Conservation (phyloP, 177 flowering plant species). For the Tripterygium wilfordii region DNA sequence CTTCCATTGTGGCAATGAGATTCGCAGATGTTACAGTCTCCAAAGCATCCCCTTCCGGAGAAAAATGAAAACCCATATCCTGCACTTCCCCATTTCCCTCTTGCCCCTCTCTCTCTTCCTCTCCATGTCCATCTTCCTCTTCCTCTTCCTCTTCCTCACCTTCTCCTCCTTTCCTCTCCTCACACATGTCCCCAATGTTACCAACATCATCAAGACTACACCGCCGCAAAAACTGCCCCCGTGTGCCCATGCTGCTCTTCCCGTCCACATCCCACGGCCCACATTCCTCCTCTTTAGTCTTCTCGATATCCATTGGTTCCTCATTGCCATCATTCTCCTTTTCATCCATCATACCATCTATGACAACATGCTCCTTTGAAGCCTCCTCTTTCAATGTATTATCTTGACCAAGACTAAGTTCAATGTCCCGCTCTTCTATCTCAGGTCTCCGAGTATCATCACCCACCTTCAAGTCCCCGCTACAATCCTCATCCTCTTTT, state of each 20-base stretch:
- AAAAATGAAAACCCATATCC: slow-evolving; percentile 20
- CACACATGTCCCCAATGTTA: slow-evolving; percentile 17
- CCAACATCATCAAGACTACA: slow-evolving; percentile 32
- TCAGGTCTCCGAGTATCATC: slow-evolving; percentile 12
- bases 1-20: slow-evolving; percentile 42
- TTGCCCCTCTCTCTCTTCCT: slow-evolving; percentile 16
- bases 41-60: slow-evolving; percentile 16
- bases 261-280: slow-evolving; percentile 4
- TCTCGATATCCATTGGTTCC: slow-evolving; percentile 8
- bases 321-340: slow-evolving; percentile 21
- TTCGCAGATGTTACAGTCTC: slow-evolving; percentile 38
- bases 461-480: slow-evolving; percentile 11
- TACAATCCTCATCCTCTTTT: slow-evolving; percentile 12
- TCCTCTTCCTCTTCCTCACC: slow-evolving; percentile 11
- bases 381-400: slow-evolving; percentile 16
- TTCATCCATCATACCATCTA: slow-evolving; percentile 7
- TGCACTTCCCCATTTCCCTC: slow-evolving; percentile 23
- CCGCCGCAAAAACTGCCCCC: slow-evolving; percentile 28
- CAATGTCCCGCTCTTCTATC: slow-evolving; percentile 29
- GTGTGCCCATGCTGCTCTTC: neutral
- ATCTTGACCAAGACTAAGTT: slow-evolving; percentile 39
- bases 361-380: slow-evolving; percentile 10
- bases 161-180: slow-evolving; percentile 8
- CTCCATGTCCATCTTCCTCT: slow-evolving; percentile 23
- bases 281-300: slow-evolving; percentile 17